Base-by-base conservation (phyloP, 495 filamentous ascomycete genomes). In the Bombardia bombarda region DNA sequence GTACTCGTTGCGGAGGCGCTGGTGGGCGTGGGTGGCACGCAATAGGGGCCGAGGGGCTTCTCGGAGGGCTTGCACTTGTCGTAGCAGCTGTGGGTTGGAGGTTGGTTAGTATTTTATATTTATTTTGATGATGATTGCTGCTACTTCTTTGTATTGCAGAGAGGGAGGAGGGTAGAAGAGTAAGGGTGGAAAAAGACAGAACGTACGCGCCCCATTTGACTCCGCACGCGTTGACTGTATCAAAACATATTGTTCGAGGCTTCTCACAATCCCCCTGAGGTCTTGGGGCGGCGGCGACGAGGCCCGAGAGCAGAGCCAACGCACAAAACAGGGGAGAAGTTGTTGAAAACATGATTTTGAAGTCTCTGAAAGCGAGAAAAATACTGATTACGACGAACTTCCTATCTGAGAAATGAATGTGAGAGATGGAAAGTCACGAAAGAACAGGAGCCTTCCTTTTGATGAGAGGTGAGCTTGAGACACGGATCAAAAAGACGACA, bases 31-130 rank as follows among this genome's bases (percentile, higher is more conserved):
- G 41, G n/a, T n/a, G n/a, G n/a, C n/a, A n/a, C 25, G 32, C 41
- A 43, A 16, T 20, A 32, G 10, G 41, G 41, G 1, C 32, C 14
- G n/a, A 18, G 14, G 7, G 32, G 41, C 32, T 36, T 43, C 1
- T 26, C 40, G 16, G 26, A 12, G 16, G 16, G 2, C 19, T 42
- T 19, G 40, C 40, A 43, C 14, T 36, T 17, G 32, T 36, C 41
- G 22, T 43, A 43, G 40, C 40, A 42, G 21, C 38, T 40, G 24
- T 31, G n/a, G n/a, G n/a, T n/a, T n/a, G n/a, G n/a, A 18, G 9
- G 12, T 14, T 7, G 5, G n/a, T 25, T 25, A 16, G 22, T 40
- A 20, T 31, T 6, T 30, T 4, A 3, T 40, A n/a, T n/a, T n/a
- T n/a, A n/a, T n/a, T 23, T 13, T 28, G 26, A 7, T 25, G 12